Percentiles rank a stretch among this genome's conserved stretches.
Evolutionary conservation across 148 eudicot species (phyloP).

Genomic region (Cornus florida): DNA sequence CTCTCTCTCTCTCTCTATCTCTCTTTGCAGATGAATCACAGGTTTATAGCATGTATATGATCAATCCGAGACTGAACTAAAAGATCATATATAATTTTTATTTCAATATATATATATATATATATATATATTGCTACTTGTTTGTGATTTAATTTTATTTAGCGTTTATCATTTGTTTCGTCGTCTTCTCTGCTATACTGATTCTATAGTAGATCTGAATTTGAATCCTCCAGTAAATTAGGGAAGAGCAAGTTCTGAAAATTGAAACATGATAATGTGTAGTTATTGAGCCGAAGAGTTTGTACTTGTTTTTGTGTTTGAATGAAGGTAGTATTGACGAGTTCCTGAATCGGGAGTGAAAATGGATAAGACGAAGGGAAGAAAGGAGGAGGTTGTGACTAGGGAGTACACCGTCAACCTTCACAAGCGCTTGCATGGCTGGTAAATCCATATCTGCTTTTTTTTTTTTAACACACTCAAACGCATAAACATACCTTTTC

Average conservation of each 20-base stretch:
- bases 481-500: too few species aligned
- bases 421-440: slow-evolving; percentile 65
- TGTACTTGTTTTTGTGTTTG: neutral
- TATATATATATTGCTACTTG: neutral
- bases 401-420: slow-evolving; percentile 76
- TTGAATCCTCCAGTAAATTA: neutral
- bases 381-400: slow-evolving; percentile 67
- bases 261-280: neutral
- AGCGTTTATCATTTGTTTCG: neutral
- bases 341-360: slow-evolving; percentile 7
- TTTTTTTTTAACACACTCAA: too few species aligned
- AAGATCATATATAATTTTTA: neutral
- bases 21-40: neutral
- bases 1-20: slow-evolving; percentile 19
- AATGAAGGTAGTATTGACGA: neutral
- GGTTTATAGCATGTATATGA: neutral
- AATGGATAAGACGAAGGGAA: slow-evolving; percentile 48
- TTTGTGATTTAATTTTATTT: too few species aligned
- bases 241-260: neutral
- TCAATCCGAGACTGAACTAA: neutral
- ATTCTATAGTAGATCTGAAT: neutral
- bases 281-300: neutral
- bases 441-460: slow-evolving; percentile 29
- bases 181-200: neutral
- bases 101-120: too few species aligned